Evolutionary conservation across 2,329 filamentous ascomycete species (phyloP), one percentile per base, ranked within the genome.

Genomic region (Ceratocystis lukuohia): DNA sequence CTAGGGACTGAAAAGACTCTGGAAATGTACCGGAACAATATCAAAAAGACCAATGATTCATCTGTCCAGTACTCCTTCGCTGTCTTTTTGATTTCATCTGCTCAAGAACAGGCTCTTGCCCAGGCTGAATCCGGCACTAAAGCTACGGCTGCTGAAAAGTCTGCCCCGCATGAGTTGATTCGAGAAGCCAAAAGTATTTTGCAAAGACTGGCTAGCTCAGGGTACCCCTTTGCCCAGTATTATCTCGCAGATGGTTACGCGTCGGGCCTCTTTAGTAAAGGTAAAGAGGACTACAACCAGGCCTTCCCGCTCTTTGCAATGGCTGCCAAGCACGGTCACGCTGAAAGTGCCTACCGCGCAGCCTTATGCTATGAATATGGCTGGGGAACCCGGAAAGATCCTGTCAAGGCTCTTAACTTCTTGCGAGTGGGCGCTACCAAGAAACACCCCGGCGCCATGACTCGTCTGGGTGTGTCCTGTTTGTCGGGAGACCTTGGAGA

Each of bases 301-400:
- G 92, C 94, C 0, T 97, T 97, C 73, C 88, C 91, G 7, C 84
- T 97, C 37, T 99, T 99, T 74, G 82, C 96, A 46, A 84, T 94
- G 17, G 94, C 94, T 7, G 93, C 90, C 72, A 99, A 97, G 77
- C 94, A 96, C 76, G 94, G 94, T 41, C 94, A 99, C 75, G 91
- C 94, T 61, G 94, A 99, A 78, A 94, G 94, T 66, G 92, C 88
- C 45, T 99, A 96, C 76, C 88, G 94, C 66, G 88, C 93, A 64
- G 94, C 89, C 17, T 80, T 99, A 66, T 96, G 92, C 78, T 97
- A 97, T 77, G 94, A 99, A 75, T 97, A 96, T 76, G 94, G 92
- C 69, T 99, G 94, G 94, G 94, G 94, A 50, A 95, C 88, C 72
- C 86, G 91, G 67, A 91, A 91, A 72, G 91, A 96, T 72, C 88